A percentile compares a stretch with the other conserved stretches of the same genome.
Evolutionary conservation across 441 rosid species (phyloP).

Genomic region (Euphorbia neoarborescens): DNA sequence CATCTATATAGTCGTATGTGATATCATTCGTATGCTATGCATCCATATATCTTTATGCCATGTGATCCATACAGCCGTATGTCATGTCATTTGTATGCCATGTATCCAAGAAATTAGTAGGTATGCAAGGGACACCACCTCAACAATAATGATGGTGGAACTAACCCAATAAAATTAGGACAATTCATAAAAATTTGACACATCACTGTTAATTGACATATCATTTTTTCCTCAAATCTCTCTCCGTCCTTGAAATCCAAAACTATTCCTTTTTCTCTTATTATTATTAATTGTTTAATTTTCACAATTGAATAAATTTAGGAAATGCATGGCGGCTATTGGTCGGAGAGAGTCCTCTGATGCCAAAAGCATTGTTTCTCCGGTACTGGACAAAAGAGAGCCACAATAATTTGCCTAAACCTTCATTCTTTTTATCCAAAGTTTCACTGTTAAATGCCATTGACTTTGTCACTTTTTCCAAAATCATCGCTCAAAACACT

Average conservation of each 20-base stretch:
- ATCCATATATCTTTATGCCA: no score
- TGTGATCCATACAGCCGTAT: no score
- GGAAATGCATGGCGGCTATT: conserved; percentile 23
- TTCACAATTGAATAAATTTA: conserved; percentile 8
- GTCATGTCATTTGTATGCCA: no score
- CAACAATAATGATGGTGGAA: no score
- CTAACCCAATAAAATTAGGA: no score
- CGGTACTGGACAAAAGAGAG: conserved; percentile 85
- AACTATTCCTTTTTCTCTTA: not conserved
- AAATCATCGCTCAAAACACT: conserved; percentile 52
- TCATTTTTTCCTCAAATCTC: no score
- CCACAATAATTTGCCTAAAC: conserved; percentile 32
- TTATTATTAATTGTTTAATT: not conserved
- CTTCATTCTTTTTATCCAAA: conserved; percentile 54
- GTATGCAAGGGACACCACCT: no score
- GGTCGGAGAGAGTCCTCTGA: conserved; percentile 48
- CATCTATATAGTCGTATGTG: no score
- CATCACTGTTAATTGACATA: no score
- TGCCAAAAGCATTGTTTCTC: conserved; percentile 58
- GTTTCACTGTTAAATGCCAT: conserved; percentile 65
- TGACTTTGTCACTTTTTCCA: conserved; percentile 52
- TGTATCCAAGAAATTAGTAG: no score
- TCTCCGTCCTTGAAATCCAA: no score
- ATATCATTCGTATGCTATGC: no score
- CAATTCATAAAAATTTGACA: not conserved